Evolutionary conservation across 805 yeast genomes (phyloP), one percentile per base, ranked within the genome.

Genomic region (Jamesozyma spencerorum): DNA sequence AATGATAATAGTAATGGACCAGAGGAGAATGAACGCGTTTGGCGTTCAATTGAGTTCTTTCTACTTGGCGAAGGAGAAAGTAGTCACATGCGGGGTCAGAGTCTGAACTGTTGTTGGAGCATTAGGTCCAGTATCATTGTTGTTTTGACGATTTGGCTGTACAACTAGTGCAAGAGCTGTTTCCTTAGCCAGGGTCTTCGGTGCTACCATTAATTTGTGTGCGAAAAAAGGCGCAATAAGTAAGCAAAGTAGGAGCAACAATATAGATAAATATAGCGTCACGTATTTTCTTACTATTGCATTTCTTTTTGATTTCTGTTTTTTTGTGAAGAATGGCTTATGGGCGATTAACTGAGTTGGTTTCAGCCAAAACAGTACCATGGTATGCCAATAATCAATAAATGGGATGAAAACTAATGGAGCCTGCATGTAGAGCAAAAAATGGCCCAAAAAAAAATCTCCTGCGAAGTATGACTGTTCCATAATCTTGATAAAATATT

Each of bases 391-490:
- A 36, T 69, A 70, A 51, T 80, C 82, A 35, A 78, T 69, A 47
- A 69, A 78, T 0, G 88, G 88, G 31, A 79, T 62, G 28, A 80
- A 64, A 28, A 81, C 57, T 13, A 81, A 45, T 1, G 87, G 87
- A 8, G 78, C 59, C 47, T 80, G 85, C 5, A 70, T 57, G 44
- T 74, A 71, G 38, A 81, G 60, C 12, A 82, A 57, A 32, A 72
- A 48, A 53, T 82, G 87, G 0, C 80, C 75, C 24, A 80, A 61
- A 22, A 72, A 55, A 42, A 78, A 69, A 57, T 82, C 92, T 4
- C 72, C 75, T 0, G 81, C 75, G 63, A 80, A 82, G 42, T 72
- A 71, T n/a, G 81, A 71, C 67, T 79, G 66, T 54, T 82, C 92
- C 50, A 73, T 70, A 1, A 72, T 60, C 50, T 82, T 82, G 42